These are phyloP conservation scores for Mortierella sp. DNA, from an alignment of 371 early-diverging fungal species.

Conservation along the genomic window DNA sequence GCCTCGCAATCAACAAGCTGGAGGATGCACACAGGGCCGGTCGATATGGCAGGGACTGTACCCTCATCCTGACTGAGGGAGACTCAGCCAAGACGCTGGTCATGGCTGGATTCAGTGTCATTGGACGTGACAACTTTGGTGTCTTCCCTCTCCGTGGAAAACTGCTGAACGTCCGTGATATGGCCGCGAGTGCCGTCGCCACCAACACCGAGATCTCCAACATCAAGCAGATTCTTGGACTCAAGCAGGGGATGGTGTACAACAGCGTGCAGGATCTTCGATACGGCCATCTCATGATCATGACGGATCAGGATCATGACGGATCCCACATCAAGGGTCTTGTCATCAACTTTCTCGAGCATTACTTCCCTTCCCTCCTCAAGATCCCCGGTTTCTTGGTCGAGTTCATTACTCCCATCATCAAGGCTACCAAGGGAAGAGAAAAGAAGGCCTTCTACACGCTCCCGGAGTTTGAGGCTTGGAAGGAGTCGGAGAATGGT, in stretches of 20 bases:
- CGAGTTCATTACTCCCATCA: constrained; percentile 99
- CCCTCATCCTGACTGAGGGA: constrained; percentile 99
- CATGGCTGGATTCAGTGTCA: constrained; percentile 93
- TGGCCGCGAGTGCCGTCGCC: constrained; percentile 82
- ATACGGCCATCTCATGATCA: constrained; percentile 99
- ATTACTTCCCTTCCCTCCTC: constrained; percentile 97
- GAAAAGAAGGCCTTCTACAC: constrained; percentile 91
- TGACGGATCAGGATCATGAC: constrained; percentile 99
- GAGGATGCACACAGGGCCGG: constrained; percentile 99
- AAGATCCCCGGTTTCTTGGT: constrained; percentile 96
- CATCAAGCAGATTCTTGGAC: constrained; percentile 98
- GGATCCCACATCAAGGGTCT: constrained; percentile 99
- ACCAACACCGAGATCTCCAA: constrained; percentile 93
- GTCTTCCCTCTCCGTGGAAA: constrained; percentile 99
- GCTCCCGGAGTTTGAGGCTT: constrained; percentile 97
- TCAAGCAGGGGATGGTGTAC: constrained; percentile 94
- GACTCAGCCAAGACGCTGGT: constrained; percentile 99
- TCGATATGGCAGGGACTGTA: constrained; percentile 85
- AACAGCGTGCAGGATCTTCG: constrained; percentile 82
- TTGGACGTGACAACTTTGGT: constrained; percentile 97
- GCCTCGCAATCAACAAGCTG: constrained; percentile 93
- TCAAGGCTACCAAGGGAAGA: constrained; percentile 82
- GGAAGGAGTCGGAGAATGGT: constrained; percentile 81
- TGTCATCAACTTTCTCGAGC: constrained; percentile 98
- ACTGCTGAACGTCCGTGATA: constrained; percentile 98